A percentile compares a stretch with the other conserved stretches of the same genome.
Evolutionary conservation across 768 basidiomycete genomes (phyloP).

Genomic region (Boletales sp.): DNA sequence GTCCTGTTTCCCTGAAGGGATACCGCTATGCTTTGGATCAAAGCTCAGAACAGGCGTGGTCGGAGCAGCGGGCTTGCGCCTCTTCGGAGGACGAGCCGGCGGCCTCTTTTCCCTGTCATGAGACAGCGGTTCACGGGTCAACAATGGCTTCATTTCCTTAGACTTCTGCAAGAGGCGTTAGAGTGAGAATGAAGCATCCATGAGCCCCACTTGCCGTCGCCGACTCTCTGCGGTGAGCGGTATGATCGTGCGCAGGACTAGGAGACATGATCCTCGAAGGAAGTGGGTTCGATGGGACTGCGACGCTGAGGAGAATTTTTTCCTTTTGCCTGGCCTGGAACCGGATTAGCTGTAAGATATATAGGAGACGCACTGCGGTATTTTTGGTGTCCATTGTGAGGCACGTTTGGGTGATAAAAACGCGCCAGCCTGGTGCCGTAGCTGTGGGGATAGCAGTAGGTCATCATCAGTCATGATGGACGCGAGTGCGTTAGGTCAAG

Average conservation of each 20-base stretch:
- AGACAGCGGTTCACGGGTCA: constrained; percentile 22
- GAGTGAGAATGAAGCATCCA: constrained; percentile 6
- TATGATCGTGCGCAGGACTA: constrained; percentile 11
- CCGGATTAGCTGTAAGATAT: constrained; percentile 20
- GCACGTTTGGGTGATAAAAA: constrained; percentile 29
- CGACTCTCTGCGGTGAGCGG: constrained; percentile 16
- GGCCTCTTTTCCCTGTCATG: constrained; percentile 23
- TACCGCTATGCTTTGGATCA: constrained; percentile 11
- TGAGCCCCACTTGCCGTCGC: constrained; percentile 17
- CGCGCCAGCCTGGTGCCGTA: constrained; percentile 34
- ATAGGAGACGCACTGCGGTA: constrained; percentile 22
- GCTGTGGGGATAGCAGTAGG: constrained; percentile 23
- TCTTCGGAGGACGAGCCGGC: constrained; percentile 10
- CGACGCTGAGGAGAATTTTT: constrained; percentile 11
- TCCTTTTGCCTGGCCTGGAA: constrained; percentile 8
- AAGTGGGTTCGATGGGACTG: constrained; percentile 3
- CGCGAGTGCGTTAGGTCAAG: constrained; percentile 23
- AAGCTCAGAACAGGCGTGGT: constrained; percentile 18
- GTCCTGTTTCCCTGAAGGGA: constrained; percentile 26
- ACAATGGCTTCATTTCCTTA: constrained; percentile 18
- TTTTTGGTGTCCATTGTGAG: constrained; percentile 12
- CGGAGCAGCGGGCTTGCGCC: constrained; percentile 22
- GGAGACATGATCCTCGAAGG: constrained; percentile 10
- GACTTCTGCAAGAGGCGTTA: constrained; percentile 17
- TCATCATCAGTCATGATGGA: constrained; percentile 26